phyloP scores from a whole-genome alignment of 2,329 filamentous ascomycete genomes.

The Pseudogymnoascus sp. region DNA sequence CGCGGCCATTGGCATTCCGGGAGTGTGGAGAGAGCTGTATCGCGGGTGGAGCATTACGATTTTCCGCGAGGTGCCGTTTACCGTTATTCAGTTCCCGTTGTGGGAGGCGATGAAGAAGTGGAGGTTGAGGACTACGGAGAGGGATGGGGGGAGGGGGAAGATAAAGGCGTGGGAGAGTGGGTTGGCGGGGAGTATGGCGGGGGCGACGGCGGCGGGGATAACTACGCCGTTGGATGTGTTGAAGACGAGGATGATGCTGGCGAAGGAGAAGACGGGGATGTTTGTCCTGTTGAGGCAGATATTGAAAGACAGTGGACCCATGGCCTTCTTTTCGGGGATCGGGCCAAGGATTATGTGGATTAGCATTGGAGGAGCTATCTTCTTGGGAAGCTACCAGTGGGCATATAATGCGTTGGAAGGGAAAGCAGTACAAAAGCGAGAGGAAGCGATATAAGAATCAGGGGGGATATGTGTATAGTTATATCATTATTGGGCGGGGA shows the following conservation, averaged over 20 bases:
- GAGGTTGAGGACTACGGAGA: slow-evolving; percentile 39
- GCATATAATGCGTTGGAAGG: slow-evolving; percentile 65
- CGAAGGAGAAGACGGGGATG: slow-evolving; percentile 56
- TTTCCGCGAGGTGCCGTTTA: slow-evolving; percentile 93
- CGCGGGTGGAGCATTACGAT: slow-evolving; percentile 88
- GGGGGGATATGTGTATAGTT: background rate
- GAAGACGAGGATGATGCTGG: slow-evolving; percentile 95
- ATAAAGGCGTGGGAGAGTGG: slow-evolving; percentile 72
- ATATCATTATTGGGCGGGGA: slow-evolving; percentile 7
- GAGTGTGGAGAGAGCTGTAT: slow-evolving; percentile 79
- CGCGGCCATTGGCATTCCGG: slow-evolving; percentile 35
- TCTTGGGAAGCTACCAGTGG: slow-evolving; percentile 89
- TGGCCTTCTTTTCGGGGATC: slow-evolving; percentile 66
- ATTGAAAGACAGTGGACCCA: slow-evolving; percentile 52
- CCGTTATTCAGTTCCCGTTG: slow-evolving; percentile 91
- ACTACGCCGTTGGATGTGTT: slow-evolving; percentile 94
- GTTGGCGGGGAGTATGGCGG: slow-evolving; percentile 73
- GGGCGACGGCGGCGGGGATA: slow-evolving; percentile 74
- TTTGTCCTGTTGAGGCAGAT: slow-evolving; percentile 56
- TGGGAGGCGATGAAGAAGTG: slow-evolving; percentile 89
- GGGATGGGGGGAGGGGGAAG: slow-evolving; percentile 29
- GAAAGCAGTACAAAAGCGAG: slow-evolving; percentile 9
- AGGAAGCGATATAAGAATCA: background rate
- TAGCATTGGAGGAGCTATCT: slow-evolving; percentile 86
- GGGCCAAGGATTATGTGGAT: slow-evolving; percentile 91